Evolutionary conservation across 129 eudicot genomes (phyloP), one percentile per base, ranked within the genome.

Genomic region (Helianthus annuus): DNA sequence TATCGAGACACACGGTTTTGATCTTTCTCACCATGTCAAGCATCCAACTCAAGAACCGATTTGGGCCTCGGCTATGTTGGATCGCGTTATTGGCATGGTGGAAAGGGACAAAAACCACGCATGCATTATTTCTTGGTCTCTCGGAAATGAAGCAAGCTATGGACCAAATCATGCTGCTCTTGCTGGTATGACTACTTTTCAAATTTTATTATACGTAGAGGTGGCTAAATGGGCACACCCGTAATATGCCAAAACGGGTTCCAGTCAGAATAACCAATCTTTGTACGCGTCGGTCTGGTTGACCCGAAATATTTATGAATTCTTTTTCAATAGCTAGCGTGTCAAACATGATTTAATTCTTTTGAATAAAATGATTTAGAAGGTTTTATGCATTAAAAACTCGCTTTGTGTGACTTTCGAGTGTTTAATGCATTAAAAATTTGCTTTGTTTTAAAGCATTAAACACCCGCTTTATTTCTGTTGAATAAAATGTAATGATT

Each of bases 81-180:
- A 94, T 84, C 96, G 98, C 16, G 96, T 86, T 60, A 73, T 90
- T 62, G 97, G 96, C 80, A 94, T 94, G 97, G 98, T 94, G 59
- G 98, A 94, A 70, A 85, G 98, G 88, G 98, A 94, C 76, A 94
- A 94, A 83, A 94, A 94, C 78, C 96, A 94, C 24, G 89, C 97
- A 22, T 94, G 97, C 80, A 90, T 94, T 48, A 85, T 94, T 76
- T 78, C 88, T 6, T 94, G 98, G 98, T 94, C 98, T 59, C 72
- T 94, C 64, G 98, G 98, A 61, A 94, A 94, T 57, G 98, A 94
- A 85, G 73, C 98, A 64, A 83, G 95, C 70, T 94, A 94, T 81
- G 98, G 98, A 76, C 92, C 98, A 38, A 94, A 81, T 84, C 98
- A 94, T 79, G 83, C 83, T 74, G 96, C 98, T 79, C 83, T 82